Evolutionary conservation across 2,329 filamentous ascomycete genomes (phyloP).

Genomic region (Macrophomina tecta): DNA sequence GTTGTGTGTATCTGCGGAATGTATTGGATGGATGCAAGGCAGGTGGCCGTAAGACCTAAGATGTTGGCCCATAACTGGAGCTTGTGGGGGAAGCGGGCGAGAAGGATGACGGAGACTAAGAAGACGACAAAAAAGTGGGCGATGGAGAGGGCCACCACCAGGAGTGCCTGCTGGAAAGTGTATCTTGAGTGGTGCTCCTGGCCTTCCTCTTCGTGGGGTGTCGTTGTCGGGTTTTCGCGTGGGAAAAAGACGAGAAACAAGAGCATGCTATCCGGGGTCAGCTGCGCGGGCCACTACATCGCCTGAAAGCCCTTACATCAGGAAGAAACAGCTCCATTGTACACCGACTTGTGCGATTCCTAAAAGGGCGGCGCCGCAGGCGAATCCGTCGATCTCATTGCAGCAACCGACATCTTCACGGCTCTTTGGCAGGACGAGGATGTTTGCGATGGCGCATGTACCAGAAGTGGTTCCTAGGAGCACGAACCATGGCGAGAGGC

Average conservation of each 20-base stretch:
- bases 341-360: slow-evolving; percentile 90
- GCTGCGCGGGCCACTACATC: neutral
- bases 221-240: slow-evolving; percentile 40
- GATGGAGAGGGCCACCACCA: slow-evolving; percentile 74
- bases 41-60: slow-evolving; percentile 78
- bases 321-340: slow-evolving; percentile 89
- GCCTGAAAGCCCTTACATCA: slow-evolving; percentile 70
- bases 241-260: slow-evolving; percentile 96
- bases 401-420: slow-evolving; percentile 86
- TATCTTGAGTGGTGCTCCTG: slow-evolving; percentile 41
- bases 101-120: slow-evolving; percentile 66
- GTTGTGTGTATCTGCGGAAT: slow-evolving; percentile 95
- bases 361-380: slow-evolving; percentile 83
- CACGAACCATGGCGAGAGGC: slow-evolving; percentile 94
- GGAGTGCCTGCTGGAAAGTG: slow-evolving; percentile 78
- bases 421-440: slow-evolving; percentile 84
- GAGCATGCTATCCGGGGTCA: slow-evolving; percentile 66
- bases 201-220: slow-evolving; percentile 29
- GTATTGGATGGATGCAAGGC: slow-evolving; percentile 87
- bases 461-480: slow-evolving; percentile 91
- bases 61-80: slow-evolving; percentile 83
- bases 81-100: slow-evolving; percentile 67
- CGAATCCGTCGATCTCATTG: slow-evolving; percentile 76
- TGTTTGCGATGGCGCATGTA: slow-evolving; percentile 89
- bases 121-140: slow-evolving; percentile 78